Evolutionary conservation across 345 rosid species (phyloP).

Genomic region (Salix viminalis): DNA sequence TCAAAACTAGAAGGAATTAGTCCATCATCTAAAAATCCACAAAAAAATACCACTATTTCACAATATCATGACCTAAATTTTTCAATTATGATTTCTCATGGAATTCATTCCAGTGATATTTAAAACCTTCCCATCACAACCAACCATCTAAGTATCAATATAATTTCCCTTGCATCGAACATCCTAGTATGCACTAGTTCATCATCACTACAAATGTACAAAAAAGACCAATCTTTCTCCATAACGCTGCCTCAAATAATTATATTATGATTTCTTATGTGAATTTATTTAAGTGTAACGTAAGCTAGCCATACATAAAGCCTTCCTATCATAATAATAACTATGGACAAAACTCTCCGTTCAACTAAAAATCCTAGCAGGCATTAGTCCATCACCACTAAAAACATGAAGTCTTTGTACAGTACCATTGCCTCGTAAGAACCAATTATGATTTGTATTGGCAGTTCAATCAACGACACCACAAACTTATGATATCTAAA

Average conservation of each 20-base stretch:
- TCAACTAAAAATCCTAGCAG: neutral
- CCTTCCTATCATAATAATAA: neutral
- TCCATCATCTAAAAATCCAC: neutral
- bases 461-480: neutral
- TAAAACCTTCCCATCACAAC: neutral
- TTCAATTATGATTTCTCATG: neutral
- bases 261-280: neutral
- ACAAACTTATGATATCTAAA: neutral
- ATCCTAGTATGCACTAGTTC: too few species aligned
- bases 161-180: too few species aligned
- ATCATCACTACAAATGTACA: neutral
- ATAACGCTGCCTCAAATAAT: neutral
- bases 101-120: neutral
- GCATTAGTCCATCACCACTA: neutral
- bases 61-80: neutral
- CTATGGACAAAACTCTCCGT: neutral
- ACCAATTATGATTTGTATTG: neutral
- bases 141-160: neutral
- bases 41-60: neutral
- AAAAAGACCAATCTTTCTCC: neutral
- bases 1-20: neutral
- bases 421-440: neutral
- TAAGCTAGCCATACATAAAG: neutral
- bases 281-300: neutral
- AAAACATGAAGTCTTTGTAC: neutral